phyloP scores from a whole-genome alignment of 129 eudicot genomes.

The Kitagawia praeruptora region DNA sequence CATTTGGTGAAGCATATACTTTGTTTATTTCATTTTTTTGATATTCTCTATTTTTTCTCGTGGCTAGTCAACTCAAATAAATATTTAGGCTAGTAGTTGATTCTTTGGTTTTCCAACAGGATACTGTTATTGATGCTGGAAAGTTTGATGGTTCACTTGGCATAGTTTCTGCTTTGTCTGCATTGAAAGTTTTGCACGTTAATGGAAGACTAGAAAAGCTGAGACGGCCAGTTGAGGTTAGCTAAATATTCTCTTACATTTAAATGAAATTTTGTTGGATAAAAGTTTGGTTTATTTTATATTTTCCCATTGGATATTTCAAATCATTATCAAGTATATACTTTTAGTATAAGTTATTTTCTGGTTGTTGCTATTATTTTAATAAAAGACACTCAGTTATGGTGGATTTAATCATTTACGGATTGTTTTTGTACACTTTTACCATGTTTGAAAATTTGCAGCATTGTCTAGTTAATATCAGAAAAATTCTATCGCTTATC shows the following conservation, averaged over 20 bases:
- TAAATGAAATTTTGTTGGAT: neutral
- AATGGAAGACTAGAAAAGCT: slow-evolving; percentile 46
- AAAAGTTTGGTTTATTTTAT: neutral
- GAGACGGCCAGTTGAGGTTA: slow-evolving; percentile 80
- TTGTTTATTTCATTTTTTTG: neutral
- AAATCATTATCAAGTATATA: neutral
- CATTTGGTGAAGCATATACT: slow-evolving; percentile 55
- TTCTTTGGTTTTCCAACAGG: slow-evolving; percentile 33
- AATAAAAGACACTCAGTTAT: neutral
- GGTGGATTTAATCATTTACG: neutral
- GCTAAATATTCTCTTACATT: neutral
- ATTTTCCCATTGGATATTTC: neutral
- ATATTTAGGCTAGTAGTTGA: neutral
- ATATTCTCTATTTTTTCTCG: neutral
- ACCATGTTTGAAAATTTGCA: neutral
- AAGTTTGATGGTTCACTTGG: slow-evolving; percentile 92
- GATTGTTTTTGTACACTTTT: neutral
- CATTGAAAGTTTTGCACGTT: slow-evolving; percentile 61
- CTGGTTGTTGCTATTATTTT: neutral
- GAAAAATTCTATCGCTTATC: slow-evolving; percentile 5
- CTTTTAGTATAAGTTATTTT: neutral
- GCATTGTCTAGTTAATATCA: neutral
- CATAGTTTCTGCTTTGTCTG: slow-evolving; percentile 77
- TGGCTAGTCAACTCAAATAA: neutral
- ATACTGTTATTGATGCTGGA: slow-evolving; percentile 98